Percentiles rank a stretch among this genome's conserved stretches.
Conservation (phyloP, 2,329 filamentous ascomycete species). For the Plectosphaerella sp. region DNA sequence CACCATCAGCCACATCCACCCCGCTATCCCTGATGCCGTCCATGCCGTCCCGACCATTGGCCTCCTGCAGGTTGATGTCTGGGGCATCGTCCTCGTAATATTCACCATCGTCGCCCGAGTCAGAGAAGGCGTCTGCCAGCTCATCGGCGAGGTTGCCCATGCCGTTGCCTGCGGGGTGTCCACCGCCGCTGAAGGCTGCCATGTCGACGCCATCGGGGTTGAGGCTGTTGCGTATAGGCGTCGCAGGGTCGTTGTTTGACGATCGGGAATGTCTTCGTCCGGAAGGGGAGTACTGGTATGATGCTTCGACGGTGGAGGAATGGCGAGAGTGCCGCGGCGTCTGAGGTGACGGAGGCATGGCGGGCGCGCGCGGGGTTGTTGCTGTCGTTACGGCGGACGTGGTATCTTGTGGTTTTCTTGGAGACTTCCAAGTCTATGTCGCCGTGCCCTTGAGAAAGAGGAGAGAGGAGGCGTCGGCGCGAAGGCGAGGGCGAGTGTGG, state of each 20-base stretch:
- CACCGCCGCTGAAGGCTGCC: background rate
- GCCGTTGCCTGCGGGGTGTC: slow-evolving; percentile 41
- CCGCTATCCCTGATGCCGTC: slow-evolving; percentile 35
- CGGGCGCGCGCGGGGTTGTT: slow-evolving; percentile 1
- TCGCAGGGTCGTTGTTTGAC: slow-evolving; percentile 44
- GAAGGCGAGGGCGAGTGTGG: no score
- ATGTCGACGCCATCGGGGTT: slow-evolving; percentile 31
- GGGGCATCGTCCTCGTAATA: slow-evolving; percentile 29
- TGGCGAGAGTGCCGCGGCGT: slow-evolving; percentile 58
- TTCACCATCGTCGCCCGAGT: slow-evolving; percentile 58
- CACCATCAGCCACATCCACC: slow-evolving; percentile 29
- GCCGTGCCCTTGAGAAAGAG: no score
- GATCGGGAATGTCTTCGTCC: slow-evolving; percentile 46
- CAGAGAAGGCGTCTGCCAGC: slow-evolving; percentile 67
- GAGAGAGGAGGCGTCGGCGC: no score
- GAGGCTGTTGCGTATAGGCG: slow-evolving; percentile 43
- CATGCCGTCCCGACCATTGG: slow-evolving; percentile 15
- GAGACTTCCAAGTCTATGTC: no score
- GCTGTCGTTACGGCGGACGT: no score
- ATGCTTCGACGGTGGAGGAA: slow-evolving; percentile 46
- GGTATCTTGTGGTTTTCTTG: no score
- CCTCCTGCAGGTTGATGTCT: slow-evolving; percentile 17
- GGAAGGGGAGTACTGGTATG: slow-evolving; percentile 35
- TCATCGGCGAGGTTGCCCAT: slow-evolving; percentile 79
- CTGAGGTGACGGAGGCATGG: slow-evolving; percentile 43